These are phyloP conservation scores for Gossypium thurberi DNA, from an alignment of 345 rosid genomes.

Conservation along the genomic window DNA sequence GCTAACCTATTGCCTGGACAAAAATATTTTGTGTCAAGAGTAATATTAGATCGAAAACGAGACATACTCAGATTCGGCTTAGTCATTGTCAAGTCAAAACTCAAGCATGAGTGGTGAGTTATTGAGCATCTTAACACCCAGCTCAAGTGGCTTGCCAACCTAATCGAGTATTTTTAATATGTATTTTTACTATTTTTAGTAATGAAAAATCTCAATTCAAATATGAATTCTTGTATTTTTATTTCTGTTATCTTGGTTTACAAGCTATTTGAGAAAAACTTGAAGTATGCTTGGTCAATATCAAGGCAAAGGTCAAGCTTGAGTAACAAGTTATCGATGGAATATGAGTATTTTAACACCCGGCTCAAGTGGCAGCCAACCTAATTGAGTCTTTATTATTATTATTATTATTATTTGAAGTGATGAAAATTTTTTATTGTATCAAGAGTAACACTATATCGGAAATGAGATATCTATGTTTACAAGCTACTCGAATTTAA, in stretches of 20 bases:
- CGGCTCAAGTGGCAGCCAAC: too few species aligned
- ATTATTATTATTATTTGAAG: too few species aligned
- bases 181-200: neutral
- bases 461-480: too few species aligned
- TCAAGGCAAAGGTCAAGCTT: neutral
- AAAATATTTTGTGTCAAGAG: neutral
- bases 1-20: neutral
- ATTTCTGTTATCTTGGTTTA: neutral
- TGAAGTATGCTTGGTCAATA: neutral
- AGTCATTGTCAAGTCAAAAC: neutral
- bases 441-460: too few species aligned
- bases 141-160: neutral
- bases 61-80: neutral
- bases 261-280: neutral
- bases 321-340: too few species aligned
- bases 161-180: neutral
- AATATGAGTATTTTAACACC: too few species aligned
- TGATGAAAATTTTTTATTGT: too few species aligned
- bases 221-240: neutral
- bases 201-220: neutral
- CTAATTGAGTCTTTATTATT: too few species aligned
- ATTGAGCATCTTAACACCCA: neutral
- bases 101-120: too few species aligned
- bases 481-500: too few species aligned
- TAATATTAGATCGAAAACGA: neutral